phyloP scores from a whole-genome alignment of 2,329 filamentous ascomycete genomes.

The Fusarium sp. region DNA sequence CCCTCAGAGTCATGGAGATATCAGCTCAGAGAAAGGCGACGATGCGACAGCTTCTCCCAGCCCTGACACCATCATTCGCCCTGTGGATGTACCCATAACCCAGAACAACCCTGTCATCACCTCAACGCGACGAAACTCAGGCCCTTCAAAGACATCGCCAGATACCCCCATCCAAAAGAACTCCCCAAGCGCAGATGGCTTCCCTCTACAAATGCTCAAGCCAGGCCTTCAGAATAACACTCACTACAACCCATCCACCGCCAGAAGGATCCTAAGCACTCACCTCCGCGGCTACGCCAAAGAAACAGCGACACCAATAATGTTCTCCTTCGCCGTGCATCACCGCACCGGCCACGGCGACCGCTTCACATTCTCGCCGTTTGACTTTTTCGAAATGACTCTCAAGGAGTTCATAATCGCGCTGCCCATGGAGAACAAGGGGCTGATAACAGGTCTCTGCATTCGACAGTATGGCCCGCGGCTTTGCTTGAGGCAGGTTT shows the following conservation, averaged over 20 bases:
- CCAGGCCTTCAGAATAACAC: neutral
- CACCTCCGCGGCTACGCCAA: constrained; percentile 7
- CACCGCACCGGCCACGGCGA: neutral
- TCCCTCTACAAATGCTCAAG: neutral
- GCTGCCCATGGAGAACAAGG: constrained; percentile 28
- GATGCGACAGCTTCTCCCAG: neutral
- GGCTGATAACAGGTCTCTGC: constrained; percentile 13
- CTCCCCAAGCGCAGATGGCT: neutral
- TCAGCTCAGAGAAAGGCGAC: neutral
- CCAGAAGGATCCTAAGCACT: neutral
- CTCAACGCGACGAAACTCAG: neutral
- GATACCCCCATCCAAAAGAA: neutral
- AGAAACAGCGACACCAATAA: constrained; percentile 2
- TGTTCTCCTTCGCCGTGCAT: constrained; percentile 20
- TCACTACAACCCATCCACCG: neutral
- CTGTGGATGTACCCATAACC: neutral
- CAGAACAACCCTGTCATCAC: neutral
- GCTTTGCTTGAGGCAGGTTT: constrained; percentile 15
- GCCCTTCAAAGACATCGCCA: neutral
- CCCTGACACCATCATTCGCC: neutral
- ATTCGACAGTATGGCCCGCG: constrained; percentile 11
- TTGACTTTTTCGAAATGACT: constrained; percentile 14
- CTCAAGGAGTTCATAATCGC: constrained; percentile 19
- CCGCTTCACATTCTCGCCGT: neutral
- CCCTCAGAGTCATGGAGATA: neutral